A percentile compares a stretch with the other conserved stretches of the same genome.
These are phyloP conservation scores for Diphasiastrum complanatum DNA, from an alignment of 83 land plant species.

Conservation along the genomic window DNA sequence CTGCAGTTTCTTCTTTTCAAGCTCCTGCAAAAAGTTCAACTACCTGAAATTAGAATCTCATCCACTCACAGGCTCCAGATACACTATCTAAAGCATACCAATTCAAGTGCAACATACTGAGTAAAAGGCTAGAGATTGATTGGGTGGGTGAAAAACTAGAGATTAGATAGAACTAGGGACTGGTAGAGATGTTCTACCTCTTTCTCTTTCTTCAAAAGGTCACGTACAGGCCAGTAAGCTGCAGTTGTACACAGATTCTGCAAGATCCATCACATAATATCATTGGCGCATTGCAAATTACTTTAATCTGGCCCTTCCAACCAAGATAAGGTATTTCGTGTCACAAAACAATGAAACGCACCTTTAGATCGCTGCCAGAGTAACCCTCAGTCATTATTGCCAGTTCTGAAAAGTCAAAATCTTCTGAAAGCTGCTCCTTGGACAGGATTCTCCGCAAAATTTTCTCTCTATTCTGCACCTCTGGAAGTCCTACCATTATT, in stretches of 20 bases:
- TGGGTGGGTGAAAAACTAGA: not conserved
- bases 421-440: conserved; percentile 53
- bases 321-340: not conserved
- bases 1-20: too few relatives aligned
- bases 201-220: conserved; percentile 50
- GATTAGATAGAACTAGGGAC: conserved; percentile 6
- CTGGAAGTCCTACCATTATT: conserved; percentile 80
- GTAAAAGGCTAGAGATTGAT: not conserved
- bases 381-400: conserved; percentile 84
- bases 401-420: conserved; percentile 62
- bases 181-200: too few relatives aligned
- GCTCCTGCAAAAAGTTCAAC: too few relatives aligned
- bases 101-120: too few relatives aligned
- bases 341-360: conserved; percentile 11
- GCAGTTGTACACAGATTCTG: conserved; percentile 77
- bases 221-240: conserved; percentile 72
- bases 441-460: conserved; percentile 59
- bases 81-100: too few relatives aligned
- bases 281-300: not conserved
- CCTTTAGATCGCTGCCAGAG: conserved; percentile 89
- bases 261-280: conserved; percentile 1
- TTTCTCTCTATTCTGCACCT: conserved; percentile 55
- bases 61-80: too few relatives aligned
- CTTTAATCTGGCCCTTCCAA: not conserved
- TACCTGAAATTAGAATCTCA: too few relatives aligned